Conservation (phyloP, 805 yeast species). For the Deakozyma indianensis region DNA sequence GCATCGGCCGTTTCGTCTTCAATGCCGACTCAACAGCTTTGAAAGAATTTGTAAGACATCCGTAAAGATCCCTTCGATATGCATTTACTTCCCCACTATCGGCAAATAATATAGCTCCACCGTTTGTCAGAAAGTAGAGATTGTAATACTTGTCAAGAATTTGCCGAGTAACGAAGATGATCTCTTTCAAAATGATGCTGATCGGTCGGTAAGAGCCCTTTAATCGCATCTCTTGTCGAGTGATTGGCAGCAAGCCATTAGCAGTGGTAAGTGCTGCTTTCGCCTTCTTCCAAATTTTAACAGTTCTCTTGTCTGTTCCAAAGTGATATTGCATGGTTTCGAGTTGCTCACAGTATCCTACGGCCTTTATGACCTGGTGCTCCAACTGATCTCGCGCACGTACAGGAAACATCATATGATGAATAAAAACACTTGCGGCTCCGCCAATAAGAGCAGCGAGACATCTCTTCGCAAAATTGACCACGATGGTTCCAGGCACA, state of each 20-base stretch:
- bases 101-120: background rate
- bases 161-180: conserved; percentile 31
- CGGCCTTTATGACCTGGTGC: conserved; percentile 27
- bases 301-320: conserved; percentile 20
- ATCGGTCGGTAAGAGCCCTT: conserved; percentile 31
- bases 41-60: conserved; percentile 25
- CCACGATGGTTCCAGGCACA: conserved; percentile 26
- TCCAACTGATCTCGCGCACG: conserved; percentile 32
- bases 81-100: conserved; percentile 21
- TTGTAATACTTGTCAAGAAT: conserved; percentile 35
- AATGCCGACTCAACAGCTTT: conserved; percentile 32
- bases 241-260: conserved; percentile 23
- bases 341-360: conserved; percentile 27
- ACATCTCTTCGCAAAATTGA: conserved; percentile 35
- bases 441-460: conserved; percentile 39
- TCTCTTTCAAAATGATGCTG: conserved; percentile 27
- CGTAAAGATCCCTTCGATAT: conserved; percentile 32
- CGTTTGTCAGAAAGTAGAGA: conserved; percentile 26
- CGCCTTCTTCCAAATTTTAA: conserved; percentile 23
- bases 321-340: conserved; percentile 19
- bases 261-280: conserved; percentile 28
- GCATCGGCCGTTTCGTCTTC: conserved; percentile 31
- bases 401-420: conserved; percentile 31
- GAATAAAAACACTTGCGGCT: conserved; percentile 31
- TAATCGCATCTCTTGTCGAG: conserved; percentile 30